Base-by-base conservation (phyloP, 768 basidiomycete species). In the Boletus patriciae region DNA sequence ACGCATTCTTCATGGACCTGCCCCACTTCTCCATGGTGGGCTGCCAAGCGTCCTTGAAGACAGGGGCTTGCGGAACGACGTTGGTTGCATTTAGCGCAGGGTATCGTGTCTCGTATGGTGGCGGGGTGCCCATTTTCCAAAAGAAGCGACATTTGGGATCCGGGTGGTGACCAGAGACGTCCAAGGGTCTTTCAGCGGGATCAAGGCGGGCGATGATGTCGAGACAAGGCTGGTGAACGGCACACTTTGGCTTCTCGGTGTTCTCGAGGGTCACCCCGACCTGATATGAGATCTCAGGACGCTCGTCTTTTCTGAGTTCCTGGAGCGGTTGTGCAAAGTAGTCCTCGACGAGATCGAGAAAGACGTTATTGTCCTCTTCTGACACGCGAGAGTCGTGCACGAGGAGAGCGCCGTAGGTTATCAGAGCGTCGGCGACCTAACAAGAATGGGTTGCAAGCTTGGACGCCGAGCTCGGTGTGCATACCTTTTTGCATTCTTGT, bases 141-240 rank as follows among this genome's bases (percentile, higher is more conserved):
- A 94, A 94, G 77, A 93, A 97, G 59, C 95, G 82, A 70, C 92
- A 96, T 72, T 98, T 98, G 0, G 95, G 95, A 71, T 98, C 95
- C 2, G 93, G 91, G 8, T 82, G 79, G 60, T 92, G 88, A 7
- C 79, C 87, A 27, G 79, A 77, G 54, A 91, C 86, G 70, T 98
- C 95, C 49, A 98, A 72, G 8, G 95, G 95, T 31, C 95, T 74
- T 66, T 98, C 92, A 0, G 80, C 72, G 3, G 86, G 85, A 38
- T 90, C 90, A 23, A 98, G 78, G 3, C 76, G 76, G 49, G 83
- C 82, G 61, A 98, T 98, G 56, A 98, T 79, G 40, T 78, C 77
- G 41, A 92, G 79, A 68, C 95, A 98, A 12, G 90, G 85, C 46
- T 90, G 87, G 66, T 94, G 83, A 11, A 84, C 86, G 5, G 91